Conservation (phyloP, 768 basidiomycete species). For the Lactarius akahatsu region DNA sequence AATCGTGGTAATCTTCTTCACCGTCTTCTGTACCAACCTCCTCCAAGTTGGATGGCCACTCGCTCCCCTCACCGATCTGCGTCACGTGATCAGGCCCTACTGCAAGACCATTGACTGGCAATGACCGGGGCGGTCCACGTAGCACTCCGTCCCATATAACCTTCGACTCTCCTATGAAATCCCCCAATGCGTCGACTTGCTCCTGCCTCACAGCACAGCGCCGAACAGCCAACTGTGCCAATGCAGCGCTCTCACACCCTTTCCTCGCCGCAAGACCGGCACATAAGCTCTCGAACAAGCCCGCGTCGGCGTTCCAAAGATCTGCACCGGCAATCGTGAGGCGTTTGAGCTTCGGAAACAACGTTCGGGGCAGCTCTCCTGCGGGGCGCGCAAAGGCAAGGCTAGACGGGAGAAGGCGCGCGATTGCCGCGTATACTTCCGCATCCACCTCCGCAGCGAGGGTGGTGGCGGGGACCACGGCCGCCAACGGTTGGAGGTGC, state of each 20-base stretch:
- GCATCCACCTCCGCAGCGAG: background rate
- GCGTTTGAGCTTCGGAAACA: conserved; percentile 19
- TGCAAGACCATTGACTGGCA: background rate
- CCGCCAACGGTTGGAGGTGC: background rate
- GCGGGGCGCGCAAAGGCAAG: conserved; percentile 13
- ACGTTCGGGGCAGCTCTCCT: background rate
- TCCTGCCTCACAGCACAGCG: conserved; percentile 23
- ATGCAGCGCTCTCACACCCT: conserved; percentile 3
- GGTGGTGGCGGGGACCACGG: background rate
- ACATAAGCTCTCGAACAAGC: conserved; percentile 19
- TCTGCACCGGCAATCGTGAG: conserved; percentile 19
- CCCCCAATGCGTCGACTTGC: conserved; percentile 17
- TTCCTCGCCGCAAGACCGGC: conserved; percentile 17
- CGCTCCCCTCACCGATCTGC: background rate
- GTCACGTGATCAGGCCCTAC: background rate
- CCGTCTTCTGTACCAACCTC: conserved; percentile 5
- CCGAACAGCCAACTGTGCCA: conserved; percentile 18
- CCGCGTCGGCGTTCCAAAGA: conserved; percentile 7
- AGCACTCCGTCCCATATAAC: conserved; percentile 23
- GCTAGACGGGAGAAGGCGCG: conserved; percentile 17
- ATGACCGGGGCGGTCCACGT: conserved; percentile 1
- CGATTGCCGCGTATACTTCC: conserved; percentile 15
- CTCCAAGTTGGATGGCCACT: conserved; percentile 8
- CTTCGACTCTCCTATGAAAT: conserved; percentile 21
- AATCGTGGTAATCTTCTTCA: conserved; percentile 5